Conservation (phyloP, 2,329 filamentous ascomycete species). For the Coniella lustricola region DNA sequence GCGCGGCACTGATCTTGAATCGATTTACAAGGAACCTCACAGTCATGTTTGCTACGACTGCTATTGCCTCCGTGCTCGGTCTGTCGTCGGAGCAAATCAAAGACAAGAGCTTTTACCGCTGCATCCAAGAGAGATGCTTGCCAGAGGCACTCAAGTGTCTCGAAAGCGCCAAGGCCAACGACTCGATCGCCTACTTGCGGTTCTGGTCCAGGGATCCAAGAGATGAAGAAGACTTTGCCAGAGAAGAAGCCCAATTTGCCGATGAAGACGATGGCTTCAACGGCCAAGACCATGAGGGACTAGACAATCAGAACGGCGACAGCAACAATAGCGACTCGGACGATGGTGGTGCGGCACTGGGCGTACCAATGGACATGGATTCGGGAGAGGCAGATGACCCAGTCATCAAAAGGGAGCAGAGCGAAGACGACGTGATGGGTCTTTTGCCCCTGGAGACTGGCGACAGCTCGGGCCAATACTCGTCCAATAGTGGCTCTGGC, state of each 20-base stretch:
- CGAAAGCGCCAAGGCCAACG: constrained; percentile 81
- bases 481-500: constrained; percentile 12
- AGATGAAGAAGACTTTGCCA: constrained; percentile 42
- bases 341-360: constrained; percentile 40
- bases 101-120: constrained; percentile 80
- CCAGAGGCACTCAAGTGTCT: constrained; percentile 70
- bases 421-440: constrained; percentile 7
- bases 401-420: constrained; percentile 27
- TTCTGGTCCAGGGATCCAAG: constrained; percentile 78
- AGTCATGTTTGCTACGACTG: constrained; percentile 80
- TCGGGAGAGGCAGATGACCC: constrained; percentile 22
- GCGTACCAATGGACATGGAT: constrained; percentile 36
- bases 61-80: constrained; percentile 68
- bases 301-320: constrained; percentile 28
- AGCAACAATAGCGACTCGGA: constrained; percentile 33
- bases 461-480: constrained; percentile 3
- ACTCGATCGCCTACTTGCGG: constrained; percentile 82
- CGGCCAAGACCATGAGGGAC: constrained; percentile 26
- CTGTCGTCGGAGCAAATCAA: constrained; percentile 61
- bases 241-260: constrained; percentile 24
- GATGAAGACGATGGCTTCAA: constrained; percentile 28
- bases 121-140: constrained; percentile 71
- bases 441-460: constrained; percentile 10
- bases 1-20: constrained; percentile 79
- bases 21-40: constrained; percentile 76